A percentile compares a stretch with the other conserved stretches of the same genome.
These are phyloP conservation scores for Plasmodium inui DNA, from an alignment of 169 alveolate genomes.

Conservation along the genomic window DNA sequence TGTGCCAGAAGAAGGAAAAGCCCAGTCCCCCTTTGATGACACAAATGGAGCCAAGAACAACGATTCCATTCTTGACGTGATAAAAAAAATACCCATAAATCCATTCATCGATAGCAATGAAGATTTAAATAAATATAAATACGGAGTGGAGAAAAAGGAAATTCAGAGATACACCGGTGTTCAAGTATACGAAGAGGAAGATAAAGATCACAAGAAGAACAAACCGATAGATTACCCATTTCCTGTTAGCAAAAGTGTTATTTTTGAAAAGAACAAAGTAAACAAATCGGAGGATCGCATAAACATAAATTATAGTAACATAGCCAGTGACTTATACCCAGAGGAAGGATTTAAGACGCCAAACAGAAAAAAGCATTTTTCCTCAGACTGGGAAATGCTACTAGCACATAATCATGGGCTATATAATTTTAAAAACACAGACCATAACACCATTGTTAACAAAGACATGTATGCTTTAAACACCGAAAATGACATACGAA, in stretches of 20 bases:
- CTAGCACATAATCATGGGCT: conserved; percentile 81
- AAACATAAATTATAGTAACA: conserved; percentile 63
- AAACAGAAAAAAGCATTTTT: conserved; percentile 52
- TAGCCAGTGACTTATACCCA: conserved; percentile 41
- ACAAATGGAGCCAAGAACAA: conserved; percentile 4
- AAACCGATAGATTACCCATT: conserved; percentile 34
- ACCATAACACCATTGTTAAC: conserved; percentile 47
- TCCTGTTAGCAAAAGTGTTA: conserved; percentile 22
- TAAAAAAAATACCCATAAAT: conserved; percentile 63
- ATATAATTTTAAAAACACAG: conserved; percentile 62
- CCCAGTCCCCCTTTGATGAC: conserved; percentile 1
- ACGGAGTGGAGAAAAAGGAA: conserved; percentile 44
- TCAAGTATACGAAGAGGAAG: conserved; percentile 41
- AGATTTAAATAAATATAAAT: conserved; percentile 59
- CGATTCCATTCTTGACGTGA: conserved; percentile 35
- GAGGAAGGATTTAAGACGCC: conserved; percentile 71
- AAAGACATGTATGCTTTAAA: conserved; percentile 43
- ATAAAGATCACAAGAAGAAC: conserved; percentile 31
- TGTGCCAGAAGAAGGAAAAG: neutral
- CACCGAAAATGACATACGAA: conserved; percentile 77
- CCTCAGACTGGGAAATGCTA: conserved; percentile 78
- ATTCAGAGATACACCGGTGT: conserved; percentile 62
- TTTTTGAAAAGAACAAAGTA: conserved; percentile 58
- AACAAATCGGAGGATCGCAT: conserved; percentile 67
- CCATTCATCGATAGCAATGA: conserved; percentile 75